Conservation (phyloP, 495 filamentous ascomycete genomes). For the Lepraria neglecta region DNA sequence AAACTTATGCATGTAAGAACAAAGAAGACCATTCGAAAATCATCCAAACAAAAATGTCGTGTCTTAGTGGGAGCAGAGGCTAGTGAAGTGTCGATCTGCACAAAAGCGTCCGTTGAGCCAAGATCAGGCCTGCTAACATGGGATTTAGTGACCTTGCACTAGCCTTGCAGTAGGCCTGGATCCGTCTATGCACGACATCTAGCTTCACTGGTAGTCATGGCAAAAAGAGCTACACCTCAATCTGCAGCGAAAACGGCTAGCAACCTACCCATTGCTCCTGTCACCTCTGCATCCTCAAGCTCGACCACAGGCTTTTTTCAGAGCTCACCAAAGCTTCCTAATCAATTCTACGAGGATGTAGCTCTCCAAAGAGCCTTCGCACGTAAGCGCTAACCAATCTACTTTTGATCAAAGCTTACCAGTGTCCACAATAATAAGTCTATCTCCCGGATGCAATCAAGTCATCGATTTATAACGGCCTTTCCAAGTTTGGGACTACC, state of each 20-base stretch:
- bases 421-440: neutral
- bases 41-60: too few relatives aligned
- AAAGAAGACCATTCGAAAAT: too few relatives aligned
- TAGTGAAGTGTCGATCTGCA: too few relatives aligned
- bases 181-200: too few relatives aligned
- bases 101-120: too few relatives aligned
- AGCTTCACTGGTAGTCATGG: neutral
- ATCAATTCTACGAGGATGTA: conserved; percentile 15
- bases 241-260: neutral
- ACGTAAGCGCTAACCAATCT: neutral
- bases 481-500: conserved; percentile 23
- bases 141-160: too few relatives aligned
- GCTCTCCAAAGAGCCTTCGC: conserved; percentile 3
- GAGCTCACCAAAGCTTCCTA: conserved; percentile 4
- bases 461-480: conserved; percentile 2
- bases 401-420: neutral
- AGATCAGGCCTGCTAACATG: too few relatives aligned
- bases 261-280: neutral
- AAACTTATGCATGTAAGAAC: too few relatives aligned
- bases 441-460: neutral
- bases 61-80: too few relatives aligned
- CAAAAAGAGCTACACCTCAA: neutral
- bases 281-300: conserved; percentile 2
- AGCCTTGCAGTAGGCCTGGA: too few relatives aligned
- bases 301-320: conserved; percentile 23